Base-by-base conservation (phyloP, 2,329 filamentous ascomycete genomes). In the Colletotrichum cordylinicola region DNA sequence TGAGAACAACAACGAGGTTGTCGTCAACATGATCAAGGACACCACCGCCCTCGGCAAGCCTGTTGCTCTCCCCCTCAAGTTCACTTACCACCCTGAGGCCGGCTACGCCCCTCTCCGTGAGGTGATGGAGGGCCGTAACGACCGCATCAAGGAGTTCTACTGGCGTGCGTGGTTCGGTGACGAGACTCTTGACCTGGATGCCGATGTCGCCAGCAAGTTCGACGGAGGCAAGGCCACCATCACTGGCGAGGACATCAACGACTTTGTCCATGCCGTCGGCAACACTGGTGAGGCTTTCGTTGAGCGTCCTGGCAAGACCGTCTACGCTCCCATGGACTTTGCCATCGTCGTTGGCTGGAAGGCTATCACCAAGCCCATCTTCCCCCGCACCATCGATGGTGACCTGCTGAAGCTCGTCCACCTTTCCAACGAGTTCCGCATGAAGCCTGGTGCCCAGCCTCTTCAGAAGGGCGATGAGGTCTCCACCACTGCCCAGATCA, bases 91-190 rank as follows among this genome's bases (percentile, higher is more conserved):
- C 83, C 97, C 97, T 3, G 96, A 98, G 85, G 94, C 95, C 72
- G 97, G 97, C 35, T 99, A 98, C 83, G 96, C 98, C n/a, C 97
- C 97, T 21, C 98, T 99, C 79, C 94, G 94, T 77, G 97, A 99
- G 85, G 94, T 98, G 78, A 99, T 99, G 97, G 92, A 96, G 43
- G 94, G 92, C 71, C 95, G 97, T 82, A 99, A 99, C 83, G 96
- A 99, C 83, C 94, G 95, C 78, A 98, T 99, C 89, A 99, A 99
- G 90, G 95, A 98, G 85, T 99, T 99, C 85, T 99, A 99, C 90
- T 99, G 98, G 93, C 93, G 93, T 80, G 93, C 98, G 79, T 99
- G 97, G 97, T 99, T 99, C 81, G 97, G 96, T 56, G 91, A 96
- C 76, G 96, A 98, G 82, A 86, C 90, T 58, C 90, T 98, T 67